phyloP scores from a whole-genome alignment of 768 basidiomycete genomes.

The Lactifluus subvellereus region DNA sequence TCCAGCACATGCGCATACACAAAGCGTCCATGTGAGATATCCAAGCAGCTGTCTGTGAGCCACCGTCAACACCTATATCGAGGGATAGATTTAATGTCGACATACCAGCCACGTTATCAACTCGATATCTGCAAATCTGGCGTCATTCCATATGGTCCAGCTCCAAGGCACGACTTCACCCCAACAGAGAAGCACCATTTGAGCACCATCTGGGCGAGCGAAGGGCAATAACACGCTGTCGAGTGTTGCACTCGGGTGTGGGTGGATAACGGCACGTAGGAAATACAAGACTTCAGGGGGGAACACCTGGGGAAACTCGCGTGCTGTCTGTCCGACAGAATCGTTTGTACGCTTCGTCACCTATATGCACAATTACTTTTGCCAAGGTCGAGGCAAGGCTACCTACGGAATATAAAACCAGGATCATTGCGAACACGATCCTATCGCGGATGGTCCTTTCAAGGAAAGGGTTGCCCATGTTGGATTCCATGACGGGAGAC shows the following conservation, averaged over 20 bases:
- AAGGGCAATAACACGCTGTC: neutral
- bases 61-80: neutral
- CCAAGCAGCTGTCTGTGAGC: conserved; percentile 47
- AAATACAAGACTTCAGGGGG: conserved; percentile 11
- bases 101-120: conserved; percentile 45
- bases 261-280: conserved; percentile 12
- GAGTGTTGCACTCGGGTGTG: conserved; percentile 20
- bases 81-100: neutral
- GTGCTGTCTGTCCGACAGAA: neutral
- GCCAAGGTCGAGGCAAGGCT: neutral
- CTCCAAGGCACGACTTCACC: conserved; percentile 53
- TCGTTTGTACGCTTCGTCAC: neutral
- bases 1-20: neutral
- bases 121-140: conserved; percentile 44
- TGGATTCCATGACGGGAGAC: neutral
- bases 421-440: conserved; percentile 22
- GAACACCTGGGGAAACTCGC: conserved; percentile 9
- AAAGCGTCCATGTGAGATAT: conserved; percentile 38
- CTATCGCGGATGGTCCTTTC: conserved; percentile 10
- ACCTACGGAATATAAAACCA: conserved; percentile 25
- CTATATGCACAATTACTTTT: neutral
- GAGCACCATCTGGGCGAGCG: conserved; percentile 36
- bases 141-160: conserved; percentile 60
- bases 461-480: neutral
- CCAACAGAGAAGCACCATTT: conserved; percentile 53